phyloP scores from a whole-genome alignment of 169 alveolate species.

The Theileria parva region DNA sequence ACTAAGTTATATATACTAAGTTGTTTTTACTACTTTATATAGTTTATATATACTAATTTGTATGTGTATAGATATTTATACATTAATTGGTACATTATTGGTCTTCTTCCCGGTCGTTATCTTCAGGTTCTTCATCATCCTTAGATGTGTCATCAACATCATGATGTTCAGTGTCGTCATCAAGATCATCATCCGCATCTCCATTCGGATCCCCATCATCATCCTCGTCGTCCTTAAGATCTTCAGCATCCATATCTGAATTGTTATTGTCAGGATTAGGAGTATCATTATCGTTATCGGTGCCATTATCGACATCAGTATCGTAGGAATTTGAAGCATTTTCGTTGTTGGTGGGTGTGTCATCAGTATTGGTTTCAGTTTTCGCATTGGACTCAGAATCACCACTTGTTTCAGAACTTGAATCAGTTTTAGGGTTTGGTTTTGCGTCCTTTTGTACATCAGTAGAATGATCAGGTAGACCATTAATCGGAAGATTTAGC shows the following conservation, averaged over 20 bases:
- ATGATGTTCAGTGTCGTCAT: too few species aligned
- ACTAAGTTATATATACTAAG: not conserved
- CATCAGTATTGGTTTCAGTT: not conserved
- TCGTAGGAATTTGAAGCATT: not conserved
- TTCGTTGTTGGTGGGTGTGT: not conserved
- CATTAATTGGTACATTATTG: not conserved
- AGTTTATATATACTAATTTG: too few species aligned
- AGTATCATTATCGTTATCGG: not conserved
- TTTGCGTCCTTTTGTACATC: not conserved
- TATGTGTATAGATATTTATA: not conserved
- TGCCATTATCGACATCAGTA: not conserved
- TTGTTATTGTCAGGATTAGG: not conserved
- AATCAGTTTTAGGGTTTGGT: not conserved
- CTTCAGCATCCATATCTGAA: not conserved
- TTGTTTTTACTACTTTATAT: not conserved
- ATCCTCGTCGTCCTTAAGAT: not conserved
- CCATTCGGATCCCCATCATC: not conserved
- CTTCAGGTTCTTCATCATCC: not conserved
- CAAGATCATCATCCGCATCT: not conserved
- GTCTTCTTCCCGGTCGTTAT: not conserved
- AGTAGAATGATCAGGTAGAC: not conserved
- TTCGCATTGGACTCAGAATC: not conserved
- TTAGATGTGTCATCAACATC: not conserved
- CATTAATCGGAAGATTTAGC: not conserved
- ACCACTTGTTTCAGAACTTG: not conserved